Base-by-base conservation (phyloP, 768 basidiomycete genomes). In the Glaciozyma antarctica region DNA sequence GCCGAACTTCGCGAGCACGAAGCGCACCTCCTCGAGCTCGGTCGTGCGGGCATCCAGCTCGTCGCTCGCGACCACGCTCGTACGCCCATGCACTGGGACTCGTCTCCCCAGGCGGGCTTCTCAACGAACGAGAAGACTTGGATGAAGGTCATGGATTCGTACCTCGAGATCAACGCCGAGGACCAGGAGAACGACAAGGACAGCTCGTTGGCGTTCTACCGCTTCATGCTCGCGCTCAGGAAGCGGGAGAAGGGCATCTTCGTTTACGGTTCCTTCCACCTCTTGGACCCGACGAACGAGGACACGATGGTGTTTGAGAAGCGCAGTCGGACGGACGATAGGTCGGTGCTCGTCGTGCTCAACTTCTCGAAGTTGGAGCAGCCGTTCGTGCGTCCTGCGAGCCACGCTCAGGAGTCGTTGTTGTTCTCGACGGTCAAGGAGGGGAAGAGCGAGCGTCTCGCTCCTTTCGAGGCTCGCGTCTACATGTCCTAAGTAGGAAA, bases 11-110 rank as follows among this genome's bases (percentile, higher is more conserved):
- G n/a, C 26, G n/a, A 16, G 15, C 51, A 16, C 47, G 13, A 48
- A 19, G 47, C 19, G 2, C 47, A n/a, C 47, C 21, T 21, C 47
- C 47, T 19, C 47, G 63, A 68, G 49, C 44, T 68, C 26, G 30
- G 44, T 13, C 26, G 43, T 0, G 63, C 60, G 9, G 58, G 57
- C 21, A 38, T 48, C 47, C 19, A 45, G 44, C 21, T 8, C 12
- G 6, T 7, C 19, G 32, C 71, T 2, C 80, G 88, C 43, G 87
- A 88, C 73, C 85, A 88, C 74, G 81, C 83, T 15, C 80, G 87
- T 2, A 81, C 82, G 15, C 86, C 87, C 0, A 82, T 88, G 61
- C 64, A 48, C 22, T 52, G 51, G 51, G 51, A 52, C 26, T 16
- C 15, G 15, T n/a, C 24, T 17, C n/a, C 22, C 10, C n/a, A 28